These are phyloP conservation scores for Fremontodendron californicum DNA, from an alignment of 345 rosid species.

Conservation along the genomic window DNA sequence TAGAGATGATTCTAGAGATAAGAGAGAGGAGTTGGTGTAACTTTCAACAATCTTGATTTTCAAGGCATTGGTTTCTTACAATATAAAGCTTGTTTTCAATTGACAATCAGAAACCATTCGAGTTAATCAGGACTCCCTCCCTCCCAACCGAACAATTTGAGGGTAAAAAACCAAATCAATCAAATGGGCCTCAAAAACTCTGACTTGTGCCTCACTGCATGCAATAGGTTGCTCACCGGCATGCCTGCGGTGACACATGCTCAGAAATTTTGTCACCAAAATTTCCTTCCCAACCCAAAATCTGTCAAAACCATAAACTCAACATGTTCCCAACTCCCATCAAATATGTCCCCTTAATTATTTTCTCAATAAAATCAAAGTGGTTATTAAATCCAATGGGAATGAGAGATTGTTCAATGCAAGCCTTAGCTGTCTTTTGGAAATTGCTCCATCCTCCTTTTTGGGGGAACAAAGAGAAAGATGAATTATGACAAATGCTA, in stretches of 20 bases:
- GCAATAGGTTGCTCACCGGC: background rate
- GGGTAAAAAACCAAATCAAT: background rate
- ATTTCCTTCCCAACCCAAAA: constrained; percentile 6
- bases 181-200: constrained; percentile 9
- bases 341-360: constrained; percentile 20
- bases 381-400: constrained; percentile 8
- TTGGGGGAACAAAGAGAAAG: background rate
- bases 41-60: background rate
- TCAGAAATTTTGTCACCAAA: background rate
- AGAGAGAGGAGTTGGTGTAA: no score
- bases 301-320: constrained; percentile 21
- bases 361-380: background rate
- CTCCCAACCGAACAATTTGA: constrained; percentile 25
- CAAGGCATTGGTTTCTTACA: background rate
- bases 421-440: constrained; percentile 23
- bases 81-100: background rate
- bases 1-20: no score
- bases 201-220: background rate
- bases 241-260: background rate
- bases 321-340: constrained; percentile 30
- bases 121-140: constrained; percentile 9
- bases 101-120: background rate
- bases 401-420: constrained; percentile 11
- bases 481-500: background rate
- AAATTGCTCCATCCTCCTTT: constrained; percentile 2